Conservation (phyloP, 1,139 yeast species). For the Blastobotrys capitulatus region DNA sequence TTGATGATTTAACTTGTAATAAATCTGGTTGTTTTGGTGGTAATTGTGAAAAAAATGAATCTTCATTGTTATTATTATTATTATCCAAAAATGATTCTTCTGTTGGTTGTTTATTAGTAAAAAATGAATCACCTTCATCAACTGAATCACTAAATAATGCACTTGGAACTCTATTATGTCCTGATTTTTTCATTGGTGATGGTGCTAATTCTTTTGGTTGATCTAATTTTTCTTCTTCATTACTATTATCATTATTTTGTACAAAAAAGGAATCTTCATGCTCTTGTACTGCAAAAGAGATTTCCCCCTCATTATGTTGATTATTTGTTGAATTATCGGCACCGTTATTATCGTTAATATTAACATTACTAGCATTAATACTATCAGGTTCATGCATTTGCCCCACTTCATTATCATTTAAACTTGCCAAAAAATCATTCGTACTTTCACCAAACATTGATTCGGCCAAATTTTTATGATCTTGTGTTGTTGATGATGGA, state of each 20-base stretch:
- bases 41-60: neutral
- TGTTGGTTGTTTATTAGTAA: neutral
- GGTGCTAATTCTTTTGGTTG: neutral
- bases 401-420: neutral
- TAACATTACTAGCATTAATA: neutral
- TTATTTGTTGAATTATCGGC: too few relatives aligned
- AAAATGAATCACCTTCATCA: neutral
- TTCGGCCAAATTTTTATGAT: neutral
- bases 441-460: slow-evolving; percentile 2
- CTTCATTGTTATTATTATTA: neutral
- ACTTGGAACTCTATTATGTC: slow-evolving; percentile 20
- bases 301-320: neutral
- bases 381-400: slow-evolving; percentile 5
- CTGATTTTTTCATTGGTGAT: neutral
- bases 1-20: too few relatives aligned
- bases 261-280: neutral
- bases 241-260: neutral
- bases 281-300: neutral
- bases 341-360: too few relatives aligned
- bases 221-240: neutral
- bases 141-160: slow-evolving; percentile 14
- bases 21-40: neutral
- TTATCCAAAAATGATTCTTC: neutral
- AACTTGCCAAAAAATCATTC: slow-evolving; percentile 10
- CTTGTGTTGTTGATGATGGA: neutral